Evolutionary conservation across 495 filamentous ascomycete species (phyloP), one percentile per base, ranked within the genome.

Genomic region (Trichoderma reesei): DNA sequence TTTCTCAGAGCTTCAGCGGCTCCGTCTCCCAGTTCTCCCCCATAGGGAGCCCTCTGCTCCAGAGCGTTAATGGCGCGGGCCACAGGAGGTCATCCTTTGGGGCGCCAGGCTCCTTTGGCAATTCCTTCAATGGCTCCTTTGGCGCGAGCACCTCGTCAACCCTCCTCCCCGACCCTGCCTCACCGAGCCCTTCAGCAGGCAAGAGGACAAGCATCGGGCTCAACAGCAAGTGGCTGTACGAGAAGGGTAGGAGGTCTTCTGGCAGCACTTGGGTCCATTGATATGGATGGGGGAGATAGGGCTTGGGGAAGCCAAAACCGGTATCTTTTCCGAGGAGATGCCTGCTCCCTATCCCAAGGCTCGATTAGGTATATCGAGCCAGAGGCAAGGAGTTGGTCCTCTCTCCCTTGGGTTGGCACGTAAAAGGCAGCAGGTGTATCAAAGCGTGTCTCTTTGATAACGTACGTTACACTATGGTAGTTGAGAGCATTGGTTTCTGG

Each of bases 171-270:
- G 73, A 71, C 66, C 70, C 69, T 8, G 82, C 85, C 0, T 79
- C 82, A 59, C 90, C 87, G 7, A 90, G 85, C 56, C 90, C 86
- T 48, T 82, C 85, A 6, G 70, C 79, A 2, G 83, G 83, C 31
- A 91, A 88, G 74, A 81, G 87, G 41, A 83, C 83, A 34, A 89
- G 82, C 62, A 79, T 97, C 44, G 81, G 83, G 13, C 71, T 96
- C 68, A 96, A 90, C 68, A 96, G 84, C 73, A 91, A 89, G 75
- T 98, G 92, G 93, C 74, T 96, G 46, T 98, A 96, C 75, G 90
- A 98, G 73, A 87, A 86, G 72, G 80, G 78, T 31, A 80, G 84
- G 67, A 73, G 74, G 65, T 70, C 64, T 8, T 74, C 76, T 63
- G 72, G 75, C 8, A 74, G 70, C 44, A 70, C 67, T 14, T 77